Conservation (phyloP, 2,329 filamentous ascomycete genomes). For the Penicillium sp. region DNA sequence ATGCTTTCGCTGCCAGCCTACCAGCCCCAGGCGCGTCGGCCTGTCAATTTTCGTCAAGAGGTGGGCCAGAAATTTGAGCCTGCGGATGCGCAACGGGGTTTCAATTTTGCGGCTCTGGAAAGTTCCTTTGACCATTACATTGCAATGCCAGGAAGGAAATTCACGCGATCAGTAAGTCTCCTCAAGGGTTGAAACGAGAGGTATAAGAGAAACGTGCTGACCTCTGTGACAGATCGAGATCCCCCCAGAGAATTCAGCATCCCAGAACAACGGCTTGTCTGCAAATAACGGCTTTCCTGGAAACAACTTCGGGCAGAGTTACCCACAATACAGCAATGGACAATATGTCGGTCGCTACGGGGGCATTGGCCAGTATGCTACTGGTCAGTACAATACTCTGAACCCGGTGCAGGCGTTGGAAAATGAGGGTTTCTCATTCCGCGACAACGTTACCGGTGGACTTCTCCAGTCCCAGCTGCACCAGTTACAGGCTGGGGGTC, state of each 20-base stretch:
- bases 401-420: conserved; percentile 12
- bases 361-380: background rate
- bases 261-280: background rate
- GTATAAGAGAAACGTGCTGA: background rate
- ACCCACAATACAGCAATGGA: background rate
- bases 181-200: background rate
- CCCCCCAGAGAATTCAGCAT: background rate
- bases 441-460: background rate
- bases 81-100: conserved; percentile 34
- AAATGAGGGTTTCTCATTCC: conserved; percentile 6
- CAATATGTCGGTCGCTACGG: background rate
- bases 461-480: conserved; percentile 8
- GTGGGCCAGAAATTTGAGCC: conserved; percentile 48
- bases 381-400: background rate
- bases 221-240: background rate
- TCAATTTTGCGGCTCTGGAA: conserved; percentile 48
- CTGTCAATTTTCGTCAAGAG: conserved; percentile 42
- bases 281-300: background rate
- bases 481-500: background rate
- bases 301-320: background rate
- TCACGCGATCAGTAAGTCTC: conserved; percentile 1
- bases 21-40: conserved; percentile 36
- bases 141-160: conserved; percentile 14
- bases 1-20: conserved; percentile 41
- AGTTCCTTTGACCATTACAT: conserved; percentile 48